Percentiles rank a stretch among this genome's conserved stretches.
Evolutionary conservation across 768 basidiomycete genomes (phyloP).

Genomic region (Candolleomyces eurysporus): DNA sequence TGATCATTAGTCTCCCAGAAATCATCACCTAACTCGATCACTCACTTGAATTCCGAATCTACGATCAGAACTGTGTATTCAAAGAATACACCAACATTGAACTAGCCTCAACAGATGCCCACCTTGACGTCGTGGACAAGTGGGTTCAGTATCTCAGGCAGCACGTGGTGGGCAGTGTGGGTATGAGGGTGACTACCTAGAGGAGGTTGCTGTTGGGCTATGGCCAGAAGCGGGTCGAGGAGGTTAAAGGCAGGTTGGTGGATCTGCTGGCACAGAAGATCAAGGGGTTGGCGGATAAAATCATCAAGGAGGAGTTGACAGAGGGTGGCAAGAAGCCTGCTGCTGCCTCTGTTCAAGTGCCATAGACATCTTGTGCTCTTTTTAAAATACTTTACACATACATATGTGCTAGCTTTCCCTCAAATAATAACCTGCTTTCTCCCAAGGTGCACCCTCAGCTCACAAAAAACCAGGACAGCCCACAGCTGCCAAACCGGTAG

Average conservation of each 20-base stretch:
- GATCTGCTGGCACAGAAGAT: conserved; percentile 1
- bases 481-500: too few relatives aligned
- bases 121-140: conserved; percentile 70
- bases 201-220: conserved; percentile 58
- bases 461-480: too few relatives aligned
- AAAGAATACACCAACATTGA: too few relatives aligned
- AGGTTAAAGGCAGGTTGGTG: background rate
- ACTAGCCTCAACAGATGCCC: conserved; percentile 35
- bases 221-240: conserved; percentile 20
- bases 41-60: too few relatives aligned
- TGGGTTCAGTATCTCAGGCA: conserved; percentile 78
- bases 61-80: too few relatives aligned
- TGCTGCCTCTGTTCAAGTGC: background rate
- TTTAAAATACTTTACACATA: too few relatives aligned
- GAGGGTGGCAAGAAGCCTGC: background rate
- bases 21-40: too few relatives aligned
- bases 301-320: conserved; percentile 17
- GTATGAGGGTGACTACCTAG: conserved; percentile 80
- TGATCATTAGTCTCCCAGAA: too few relatives aligned
- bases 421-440: too few relatives aligned
- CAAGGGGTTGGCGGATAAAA: conserved; percentile 9
- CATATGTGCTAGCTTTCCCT: too few relatives aligned
- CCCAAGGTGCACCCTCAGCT: too few relatives aligned
- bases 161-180: conserved; percentile 83
- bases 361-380: too few relatives aligned